Percentiles rank a stretch among this genome's conserved stretches.
phyloP scores from a whole-genome alignment of 78 protist species.

The Protostelium mycophagum region DNA sequence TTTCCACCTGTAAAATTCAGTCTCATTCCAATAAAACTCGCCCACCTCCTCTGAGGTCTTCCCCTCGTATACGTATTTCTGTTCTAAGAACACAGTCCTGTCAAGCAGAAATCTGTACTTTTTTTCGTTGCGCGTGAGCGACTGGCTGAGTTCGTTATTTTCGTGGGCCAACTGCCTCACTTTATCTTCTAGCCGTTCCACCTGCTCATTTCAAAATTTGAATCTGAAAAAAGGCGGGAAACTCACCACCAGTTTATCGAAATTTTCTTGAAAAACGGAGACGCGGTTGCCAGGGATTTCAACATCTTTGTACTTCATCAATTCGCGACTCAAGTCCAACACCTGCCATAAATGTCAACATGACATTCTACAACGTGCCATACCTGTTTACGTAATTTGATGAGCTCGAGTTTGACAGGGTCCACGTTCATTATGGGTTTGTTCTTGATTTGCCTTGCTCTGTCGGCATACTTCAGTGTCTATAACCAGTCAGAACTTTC shows the following conservation, averaged over 20 bases:
- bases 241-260: neutral
- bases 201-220: neutral
- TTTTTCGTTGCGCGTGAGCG: neutral
- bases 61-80: neutral
- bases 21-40: no score
- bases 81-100: neutral
- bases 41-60: neutral
- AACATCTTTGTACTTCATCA: neutral
- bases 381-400: neutral
- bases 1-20: neutral
- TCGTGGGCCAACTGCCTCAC: neutral
- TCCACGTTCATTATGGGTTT: conserved; percentile 74
- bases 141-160: neutral
- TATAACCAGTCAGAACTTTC: neutral
- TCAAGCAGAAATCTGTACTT: neutral
- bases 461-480: conserved; percentile 81
- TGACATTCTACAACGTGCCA: no score
- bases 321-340: neutral
- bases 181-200: neutral
- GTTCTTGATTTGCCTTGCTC: conserved; percentile 83
- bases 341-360: no score
- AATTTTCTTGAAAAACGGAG: neutral
- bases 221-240: neutral
- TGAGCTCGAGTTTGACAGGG: conserved; percentile 22
- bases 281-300: neutral